These are phyloP conservation scores for Solanum etuberosum DNA, from an alignment of 257 asterid species.

Conservation along the genomic window DNA sequence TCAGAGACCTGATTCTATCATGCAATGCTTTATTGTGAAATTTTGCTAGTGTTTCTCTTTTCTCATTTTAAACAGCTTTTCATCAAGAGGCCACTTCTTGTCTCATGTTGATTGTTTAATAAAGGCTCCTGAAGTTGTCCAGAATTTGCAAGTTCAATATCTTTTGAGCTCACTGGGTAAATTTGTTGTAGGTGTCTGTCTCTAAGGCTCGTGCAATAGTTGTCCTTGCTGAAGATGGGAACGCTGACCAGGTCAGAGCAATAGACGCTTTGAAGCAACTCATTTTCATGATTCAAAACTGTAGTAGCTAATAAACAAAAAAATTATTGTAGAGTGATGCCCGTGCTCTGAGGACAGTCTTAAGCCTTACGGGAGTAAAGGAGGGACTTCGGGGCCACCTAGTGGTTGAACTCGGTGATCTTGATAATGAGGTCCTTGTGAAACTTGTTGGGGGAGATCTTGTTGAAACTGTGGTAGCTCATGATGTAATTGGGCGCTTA, in stretches of 20 bases:
- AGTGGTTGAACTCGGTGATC: conserved; percentile 88
- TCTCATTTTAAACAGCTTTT: not conserved
- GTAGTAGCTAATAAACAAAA: conserved; percentile 6
- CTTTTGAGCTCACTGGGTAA: conserved; percentile 18
- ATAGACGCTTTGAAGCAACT: conserved; percentile 4
- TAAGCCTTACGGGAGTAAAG: conserved; percentile 88
- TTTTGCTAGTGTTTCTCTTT: not conserved
- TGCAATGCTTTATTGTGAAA: not conserved
- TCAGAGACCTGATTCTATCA: not conserved
- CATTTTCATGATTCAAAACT: conserved; percentile 1
- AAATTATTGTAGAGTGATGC: conserved; percentile 73
- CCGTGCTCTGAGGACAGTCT: conserved; percentile 82
- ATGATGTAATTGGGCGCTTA: conserved; percentile 85
- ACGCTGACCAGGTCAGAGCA: conserved; percentile 69
- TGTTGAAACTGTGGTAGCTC: conserved; percentile 93
- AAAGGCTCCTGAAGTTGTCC: not conserved
- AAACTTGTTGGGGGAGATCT: conserved; percentile 88
- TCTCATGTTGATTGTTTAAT: not conserved
- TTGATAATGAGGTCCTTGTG: conserved; percentile 82
- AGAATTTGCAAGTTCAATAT: not conserved
- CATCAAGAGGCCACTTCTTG: not conserved
- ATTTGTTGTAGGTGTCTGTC: conserved; percentile 60
- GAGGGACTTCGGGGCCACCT: conserved; percentile 80
- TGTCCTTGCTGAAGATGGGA: conserved; percentile 94
- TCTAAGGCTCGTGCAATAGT: conserved; percentile 88